phyloP scores from a whole-genome alignment of 306 rosid species.

The Acacia melanoxylon region DNA sequence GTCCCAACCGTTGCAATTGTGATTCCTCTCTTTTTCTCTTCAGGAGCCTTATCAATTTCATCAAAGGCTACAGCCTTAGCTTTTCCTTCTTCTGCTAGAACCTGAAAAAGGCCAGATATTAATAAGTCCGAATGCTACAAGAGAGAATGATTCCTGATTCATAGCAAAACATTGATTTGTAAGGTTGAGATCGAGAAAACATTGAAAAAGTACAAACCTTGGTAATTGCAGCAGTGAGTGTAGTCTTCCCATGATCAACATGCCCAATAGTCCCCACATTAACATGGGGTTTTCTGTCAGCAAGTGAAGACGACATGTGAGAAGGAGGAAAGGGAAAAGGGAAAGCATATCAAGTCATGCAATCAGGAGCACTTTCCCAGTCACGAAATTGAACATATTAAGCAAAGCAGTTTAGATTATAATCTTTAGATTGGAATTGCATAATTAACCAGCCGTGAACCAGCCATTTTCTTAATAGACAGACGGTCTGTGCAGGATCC shows the following conservation, averaged over 20 bases:
- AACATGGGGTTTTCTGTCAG: conserved; percentile 84
- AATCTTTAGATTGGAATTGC: neutral
- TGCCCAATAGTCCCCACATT: conserved; percentile 94
- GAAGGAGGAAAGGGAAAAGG: neutral
- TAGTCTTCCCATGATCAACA: conserved; percentile 96
- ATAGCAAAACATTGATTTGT: neutral
- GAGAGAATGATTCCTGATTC: neutral
- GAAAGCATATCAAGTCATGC: neutral
- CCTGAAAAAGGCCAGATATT: conserved; percentile 44
- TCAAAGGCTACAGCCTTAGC: conserved; percentile 97
- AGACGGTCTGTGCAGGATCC: neutral
- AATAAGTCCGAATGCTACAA: conserved; percentile 13
- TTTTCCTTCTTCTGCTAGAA: conserved; percentile 92
- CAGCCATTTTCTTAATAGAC: neutral
- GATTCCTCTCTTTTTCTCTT: conserved; percentile 97
- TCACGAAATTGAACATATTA: neutral
- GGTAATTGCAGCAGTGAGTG: conserved; percentile 95
- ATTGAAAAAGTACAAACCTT: conserved; percentile 54
- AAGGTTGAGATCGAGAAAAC: neutral
- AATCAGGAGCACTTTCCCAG: neutral
- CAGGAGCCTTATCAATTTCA: conserved; percentile 96
- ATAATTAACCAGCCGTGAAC: neutral
- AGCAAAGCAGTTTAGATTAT: neutral
- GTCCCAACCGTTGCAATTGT: conserved; percentile 86
- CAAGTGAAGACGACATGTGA: neutral